Base-by-base conservation (phyloP, 2,329 filamentous ascomycete genomes). In the Diplodia intermedia region DNA sequence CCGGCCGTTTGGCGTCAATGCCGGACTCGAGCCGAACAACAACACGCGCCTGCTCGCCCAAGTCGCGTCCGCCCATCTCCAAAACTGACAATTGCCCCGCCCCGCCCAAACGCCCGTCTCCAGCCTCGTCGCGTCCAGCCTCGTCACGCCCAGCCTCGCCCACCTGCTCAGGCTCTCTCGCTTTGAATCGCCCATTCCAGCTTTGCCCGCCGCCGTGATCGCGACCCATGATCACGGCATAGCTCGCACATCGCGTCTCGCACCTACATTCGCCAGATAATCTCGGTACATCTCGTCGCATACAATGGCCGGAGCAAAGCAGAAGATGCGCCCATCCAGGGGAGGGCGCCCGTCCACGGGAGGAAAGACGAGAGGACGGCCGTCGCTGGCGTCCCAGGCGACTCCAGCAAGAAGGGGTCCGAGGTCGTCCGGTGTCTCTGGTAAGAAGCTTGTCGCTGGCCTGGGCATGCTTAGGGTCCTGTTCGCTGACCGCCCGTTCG, bases 151-250 rank as follows among this genome's bases (percentile, higher is more conserved):
- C 9, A 12, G 23, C 23, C 40, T 50, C 43, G 11, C 23, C 11
- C 9, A 11, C 6, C 14, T 3, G n/a, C 9, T 31, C 11, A 7
- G 29, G 31, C 18, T 20, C 29, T 29, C 3, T 26, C 23, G 57
- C 57, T 1, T 4, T 18, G 18, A n/a, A n/a, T 20, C 18, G 15
- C 4, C 43, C 12, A 8, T 23, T 26, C 36, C 18, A 15, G 38
- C 55, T 18, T 20, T 56, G 31, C 4, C 12, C 20, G 36, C 38
- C 31, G 31, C 5, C 40, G 29, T 11, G 12, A n/a, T 15, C 31
- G 47, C 60, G 60, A 52, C 18, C 31, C n/a, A 52, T 52, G 47
- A 52, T 31, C 60, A 15, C 43, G 31, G 47, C 60, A n/a, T 63
- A 63, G 60, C 60, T 49, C 31, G 60, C 31, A 11, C 43, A 52